Conservation (phyloP, 73 alveolate genomes). For the Durusdinium trenchii region DNA sequence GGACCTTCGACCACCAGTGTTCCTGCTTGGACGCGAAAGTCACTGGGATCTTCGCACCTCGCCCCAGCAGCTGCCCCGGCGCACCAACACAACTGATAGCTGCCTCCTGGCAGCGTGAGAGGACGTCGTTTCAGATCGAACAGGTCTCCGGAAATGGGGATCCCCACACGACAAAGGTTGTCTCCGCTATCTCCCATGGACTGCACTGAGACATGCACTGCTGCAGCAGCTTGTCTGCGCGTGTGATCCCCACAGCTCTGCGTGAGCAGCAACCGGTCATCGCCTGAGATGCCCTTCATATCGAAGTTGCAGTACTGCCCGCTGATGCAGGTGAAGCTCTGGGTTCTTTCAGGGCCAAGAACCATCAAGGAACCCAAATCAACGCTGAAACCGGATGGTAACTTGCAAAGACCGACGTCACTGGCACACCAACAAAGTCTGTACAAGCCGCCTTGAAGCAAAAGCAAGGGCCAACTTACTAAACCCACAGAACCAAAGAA, state of each 20-base stretch:
- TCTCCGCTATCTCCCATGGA: no score
- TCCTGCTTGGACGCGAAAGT: not conserved
- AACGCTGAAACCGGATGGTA: not conserved
- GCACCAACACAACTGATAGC: slow-evolving; percentile 10
- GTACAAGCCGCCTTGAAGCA: not conserved
- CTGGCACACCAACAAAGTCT: slow-evolving; percentile 15
- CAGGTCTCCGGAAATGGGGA: not conserved
- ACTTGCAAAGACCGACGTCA: slow-evolving; percentile 17
- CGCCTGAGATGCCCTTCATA: not conserved
- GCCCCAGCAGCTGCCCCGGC: not conserved
- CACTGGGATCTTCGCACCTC: not conserved
- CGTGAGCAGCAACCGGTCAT: not conserved
- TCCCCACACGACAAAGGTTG: no score
- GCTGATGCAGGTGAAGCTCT: not conserved
- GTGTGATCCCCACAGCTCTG: not conserved
- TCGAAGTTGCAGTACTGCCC: not conserved
- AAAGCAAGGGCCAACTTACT: not conserved
- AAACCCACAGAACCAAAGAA: not conserved
- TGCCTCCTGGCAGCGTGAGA: not conserved
- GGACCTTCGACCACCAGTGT: not conserved
- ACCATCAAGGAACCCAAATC: not conserved
- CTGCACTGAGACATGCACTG: not conserved
- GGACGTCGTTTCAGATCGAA: not conserved
- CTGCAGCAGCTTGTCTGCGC: not conserved
- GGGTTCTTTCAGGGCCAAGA: not conserved